Evolutionary conservation across 176 grass and related monocot genomes (phyloP), one percentile per base, ranked within the genome.

Genomic region (Echinochloa phyllopogon): DNA sequence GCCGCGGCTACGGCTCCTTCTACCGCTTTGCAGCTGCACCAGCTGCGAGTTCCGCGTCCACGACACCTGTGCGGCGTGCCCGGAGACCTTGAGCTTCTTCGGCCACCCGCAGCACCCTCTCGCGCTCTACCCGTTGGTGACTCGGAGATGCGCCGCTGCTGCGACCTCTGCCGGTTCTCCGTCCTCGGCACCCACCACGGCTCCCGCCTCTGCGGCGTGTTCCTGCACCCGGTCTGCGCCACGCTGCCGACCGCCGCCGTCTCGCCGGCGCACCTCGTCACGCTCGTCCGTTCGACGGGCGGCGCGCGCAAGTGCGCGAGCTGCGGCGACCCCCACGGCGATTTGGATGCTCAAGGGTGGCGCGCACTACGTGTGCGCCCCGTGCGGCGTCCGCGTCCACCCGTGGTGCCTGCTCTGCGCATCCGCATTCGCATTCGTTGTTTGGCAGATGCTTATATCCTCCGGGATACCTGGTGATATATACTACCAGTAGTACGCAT

Each of bases 161-260:
- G 63, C 63, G 63, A 65, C 14, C 29, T 65, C 63, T 65, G 63
- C 63, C 4, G 3, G 1, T 38, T 5, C 63, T 18, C 0, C 33
- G 18, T 38, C 63, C 13, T 1, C 1, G 63, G 63, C 63, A 11
- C 16, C 4, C 11, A 65, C 33, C 39, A 48, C 63, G 29, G 63
- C 63, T 65, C 33, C 63, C 62, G 62, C 62, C 62, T 65, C 24
- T 65, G 62, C 29, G 62, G 62, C 62, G 29, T 65, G 29, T 36
- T 17, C 63, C 29, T 65, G 14, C 63, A 65, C 33, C 29, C 63
- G 63, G 15, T 65, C 33, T 39, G 63, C 63, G 63, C 63, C 63
- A 65, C 63, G 63, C 63, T 65, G 63, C 63, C 63, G 63, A 5
- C 33, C 14, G 37, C 63, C 33, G 15, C 63, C 63, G 6, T 66